Evolutionary conservation across 2,329 filamentous ascomycete species (phyloP).

Genomic region (Hysterium pulicare): DNA sequence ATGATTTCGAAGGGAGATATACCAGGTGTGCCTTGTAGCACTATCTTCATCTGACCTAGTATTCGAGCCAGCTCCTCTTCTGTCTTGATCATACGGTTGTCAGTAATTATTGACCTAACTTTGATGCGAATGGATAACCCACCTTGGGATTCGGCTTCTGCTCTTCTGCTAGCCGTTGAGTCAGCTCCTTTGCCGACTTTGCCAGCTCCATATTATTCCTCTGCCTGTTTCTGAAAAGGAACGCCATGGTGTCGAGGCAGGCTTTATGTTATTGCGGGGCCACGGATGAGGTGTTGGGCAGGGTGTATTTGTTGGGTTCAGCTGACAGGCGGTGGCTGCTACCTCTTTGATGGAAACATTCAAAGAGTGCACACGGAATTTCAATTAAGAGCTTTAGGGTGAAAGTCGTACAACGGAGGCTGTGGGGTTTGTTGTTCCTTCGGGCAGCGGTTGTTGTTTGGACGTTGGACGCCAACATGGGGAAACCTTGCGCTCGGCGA

Average conservation of each 20-base stretch:
- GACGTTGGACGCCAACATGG: neutral
- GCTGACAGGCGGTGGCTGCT: constrained; percentile 29
- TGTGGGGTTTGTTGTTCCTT: constrained; percentile 20
- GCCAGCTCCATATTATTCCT: constrained; percentile 62
- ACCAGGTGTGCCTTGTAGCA: constrained; percentile 93
- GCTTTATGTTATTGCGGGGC: constrained; percentile 7
- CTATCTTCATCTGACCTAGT: constrained; percentile 84
- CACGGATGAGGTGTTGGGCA: constrained; percentile 11
- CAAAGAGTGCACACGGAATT: constrained; percentile 11
- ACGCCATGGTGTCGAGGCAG: constrained; percentile 55
- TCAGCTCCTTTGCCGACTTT: constrained; percentile 61
- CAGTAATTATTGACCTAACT: too few relatives aligned
- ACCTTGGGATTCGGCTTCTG: constrained; percentile 59
- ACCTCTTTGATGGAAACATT: constrained; percentile 29
- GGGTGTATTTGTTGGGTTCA: constrained; percentile 23
- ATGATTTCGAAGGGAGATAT: constrained; percentile 25
- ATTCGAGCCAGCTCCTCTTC: constrained; percentile 84
- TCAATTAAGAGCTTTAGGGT: neutral
- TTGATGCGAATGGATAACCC: too few relatives aligned
- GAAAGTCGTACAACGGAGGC: constrained; percentile 7
- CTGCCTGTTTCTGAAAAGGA: constrained; percentile 63
- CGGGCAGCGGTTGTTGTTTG: constrained; percentile 4
- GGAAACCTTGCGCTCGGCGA: constrained; percentile 2
- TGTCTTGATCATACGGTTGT: too few relatives aligned
- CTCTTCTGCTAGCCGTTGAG: constrained; percentile 54